Percentiles rank a stretch among this genome's conserved stretches.
phyloP scores from a whole-genome alignment of 1,139 yeast species.

The Nematodospora anomalae region DNA sequence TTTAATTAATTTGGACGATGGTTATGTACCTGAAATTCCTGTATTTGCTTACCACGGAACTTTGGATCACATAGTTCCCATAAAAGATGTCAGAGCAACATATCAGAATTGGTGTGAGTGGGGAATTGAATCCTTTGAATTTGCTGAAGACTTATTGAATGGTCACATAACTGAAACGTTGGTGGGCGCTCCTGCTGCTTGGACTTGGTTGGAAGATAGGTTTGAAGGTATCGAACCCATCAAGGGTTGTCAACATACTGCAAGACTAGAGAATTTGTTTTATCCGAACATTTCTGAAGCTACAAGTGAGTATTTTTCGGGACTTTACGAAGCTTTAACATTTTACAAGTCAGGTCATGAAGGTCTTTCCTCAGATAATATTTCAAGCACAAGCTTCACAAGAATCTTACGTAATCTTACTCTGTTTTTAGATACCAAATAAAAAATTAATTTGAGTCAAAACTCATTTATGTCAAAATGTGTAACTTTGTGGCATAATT shows the following conservation, averaged over 20 bases:
- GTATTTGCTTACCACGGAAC: conserved; percentile 34
- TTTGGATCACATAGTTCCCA: conserved; percentile 31
- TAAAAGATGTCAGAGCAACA: conserved; percentile 22
- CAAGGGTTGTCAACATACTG: conserved; percentile 27
- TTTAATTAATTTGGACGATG: conserved; percentile 16
- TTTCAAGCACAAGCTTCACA: not conserved
- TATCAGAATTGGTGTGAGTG: conserved; percentile 32
- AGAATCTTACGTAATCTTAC: not conserved
- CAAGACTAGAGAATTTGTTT: conserved; percentile 24
- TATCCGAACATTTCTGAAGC: conserved; percentile 19
- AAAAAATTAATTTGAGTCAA: too few relatives aligned
- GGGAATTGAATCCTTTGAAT: conserved; percentile 30
- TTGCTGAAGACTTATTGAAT: conserved; percentile 23
- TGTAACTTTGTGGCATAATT: too few relatives aligned
- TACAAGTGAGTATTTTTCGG: conserved; percentile 6
- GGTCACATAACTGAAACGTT: conserved; percentile 28
- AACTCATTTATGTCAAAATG: too few relatives aligned
- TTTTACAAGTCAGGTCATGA: too few relatives aligned
- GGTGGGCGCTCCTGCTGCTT: conserved; percentile 31
- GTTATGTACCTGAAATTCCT: conserved; percentile 29
- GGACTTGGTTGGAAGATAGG: conserved; percentile 25
- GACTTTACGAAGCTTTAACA: not conserved
- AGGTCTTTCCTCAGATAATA: not conserved
- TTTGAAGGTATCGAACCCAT: conserved; percentile 23
- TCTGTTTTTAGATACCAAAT: too few relatives aligned